Conservation (phyloP, 1,284 basidiomycete species). For the Inonotus obliquus region DNA sequence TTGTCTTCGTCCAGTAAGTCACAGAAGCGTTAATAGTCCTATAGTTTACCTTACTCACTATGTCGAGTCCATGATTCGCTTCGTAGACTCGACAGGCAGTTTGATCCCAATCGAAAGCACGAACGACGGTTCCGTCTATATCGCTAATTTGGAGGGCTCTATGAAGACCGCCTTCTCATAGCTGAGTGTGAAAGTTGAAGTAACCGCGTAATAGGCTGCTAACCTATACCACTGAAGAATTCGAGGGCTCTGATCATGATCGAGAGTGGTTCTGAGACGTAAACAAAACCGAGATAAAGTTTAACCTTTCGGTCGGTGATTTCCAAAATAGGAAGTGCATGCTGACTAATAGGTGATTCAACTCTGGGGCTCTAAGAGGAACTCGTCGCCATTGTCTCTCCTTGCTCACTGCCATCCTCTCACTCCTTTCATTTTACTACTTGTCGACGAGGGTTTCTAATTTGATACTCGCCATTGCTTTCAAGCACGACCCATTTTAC, state of each 20-base stretch:
- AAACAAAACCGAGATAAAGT: background rate
- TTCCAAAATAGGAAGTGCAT: background rate
- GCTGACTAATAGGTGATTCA: background rate
- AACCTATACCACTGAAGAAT: slow-evolving; percentile 75
- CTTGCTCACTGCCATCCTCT: background rate
- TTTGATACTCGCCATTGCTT: background rate
- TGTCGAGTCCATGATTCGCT: slow-evolving; percentile 44
- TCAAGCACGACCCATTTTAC: background rate
- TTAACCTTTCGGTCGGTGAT: background rate
- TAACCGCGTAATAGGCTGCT: slow-evolving; percentile 8
- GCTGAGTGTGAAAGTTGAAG: background rate
- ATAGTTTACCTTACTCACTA: slow-evolving; percentile 45
- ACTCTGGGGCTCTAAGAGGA: background rate
- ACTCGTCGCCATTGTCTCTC: background rate
- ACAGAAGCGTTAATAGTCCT: background rate
- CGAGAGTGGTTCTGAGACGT: background rate
- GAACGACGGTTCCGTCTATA: slow-evolving; percentile 41
- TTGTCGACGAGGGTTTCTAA: background rate
- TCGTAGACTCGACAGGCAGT: slow-evolving; percentile 62
- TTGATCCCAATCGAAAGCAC: slow-evolving; percentile 77
- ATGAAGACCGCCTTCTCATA: slow-evolving; percentile 58
- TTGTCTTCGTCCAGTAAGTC: background rate
- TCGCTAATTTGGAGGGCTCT: slow-evolving; percentile 53
- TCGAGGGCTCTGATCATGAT: slow-evolving; percentile 48
- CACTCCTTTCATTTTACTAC: background rate